Percentiles rank a stretch among this genome's conserved stretches.
Evolutionary conservation across 2,329 filamentous ascomycete species (phyloP).

Genomic region (Simplicillium sp.): DNA sequence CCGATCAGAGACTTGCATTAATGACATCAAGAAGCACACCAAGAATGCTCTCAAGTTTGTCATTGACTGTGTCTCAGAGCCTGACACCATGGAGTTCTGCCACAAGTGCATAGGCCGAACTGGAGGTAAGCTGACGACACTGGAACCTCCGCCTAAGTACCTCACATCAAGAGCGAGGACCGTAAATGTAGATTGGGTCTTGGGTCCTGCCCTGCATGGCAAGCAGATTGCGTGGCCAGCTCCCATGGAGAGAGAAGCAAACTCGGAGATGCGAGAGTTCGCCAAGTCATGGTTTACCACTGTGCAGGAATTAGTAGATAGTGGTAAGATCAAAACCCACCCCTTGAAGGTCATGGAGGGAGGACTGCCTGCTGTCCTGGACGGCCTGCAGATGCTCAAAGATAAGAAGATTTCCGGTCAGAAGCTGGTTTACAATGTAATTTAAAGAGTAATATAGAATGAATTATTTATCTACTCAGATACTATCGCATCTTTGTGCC

Average conservation of each 20-base stretch:
- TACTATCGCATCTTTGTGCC: too few relatives aligned
- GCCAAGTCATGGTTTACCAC: conserved; percentile 4
- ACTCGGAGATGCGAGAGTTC: conserved; percentile 5
- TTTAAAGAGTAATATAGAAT: too few relatives aligned
- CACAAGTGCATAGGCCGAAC: conserved; percentile 23
- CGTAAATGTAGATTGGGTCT: conserved; percentile 17
- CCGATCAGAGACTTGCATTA: conserved; percentile 5
- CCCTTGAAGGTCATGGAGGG: conserved; percentile 7
- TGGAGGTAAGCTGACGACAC: conserved; percentile 22
- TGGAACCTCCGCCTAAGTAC: conserved; percentile 20
- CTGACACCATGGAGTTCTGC: conserved; percentile 20
- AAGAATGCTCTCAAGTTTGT: conserved; percentile 22
- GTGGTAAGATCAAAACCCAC: conserved; percentile 8
- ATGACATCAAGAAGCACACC: conserved; percentile 25
- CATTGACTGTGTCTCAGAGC: conserved; percentile 26
- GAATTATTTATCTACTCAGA: too few relatives aligned
- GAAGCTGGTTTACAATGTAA: conserved; percentile 30
- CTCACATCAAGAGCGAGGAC: too few relatives aligned
- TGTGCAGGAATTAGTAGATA: conserved; percentile 6
- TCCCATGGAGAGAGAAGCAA: conserved; percentile 9
- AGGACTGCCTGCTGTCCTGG: conserved; percentile 22
- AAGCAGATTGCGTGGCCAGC: conserved; percentile 10
- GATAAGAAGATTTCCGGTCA: conserved; percentile 24
- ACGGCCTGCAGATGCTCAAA: conserved; percentile 20
- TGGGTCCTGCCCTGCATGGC: conserved; percentile 18